Conservation (phyloP, 106 monocot genomes). For the Acorus gramineus region DNA sequence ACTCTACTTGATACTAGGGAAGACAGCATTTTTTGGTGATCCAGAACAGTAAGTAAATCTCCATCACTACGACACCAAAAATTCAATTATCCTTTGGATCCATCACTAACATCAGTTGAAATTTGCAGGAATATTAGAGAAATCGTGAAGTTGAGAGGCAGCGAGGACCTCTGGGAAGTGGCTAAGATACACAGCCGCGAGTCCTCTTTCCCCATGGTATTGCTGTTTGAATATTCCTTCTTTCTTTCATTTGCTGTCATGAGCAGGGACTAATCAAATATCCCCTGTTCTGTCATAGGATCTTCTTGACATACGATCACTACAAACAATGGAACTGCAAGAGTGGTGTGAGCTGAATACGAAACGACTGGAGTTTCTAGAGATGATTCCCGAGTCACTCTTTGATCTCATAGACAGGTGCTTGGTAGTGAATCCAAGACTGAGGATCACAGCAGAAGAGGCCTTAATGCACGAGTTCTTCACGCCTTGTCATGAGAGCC, state of each 20-base stretch:
- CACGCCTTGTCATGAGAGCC: slow-evolving; percentile 50
- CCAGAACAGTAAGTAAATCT: slow-evolving; percentile 69
- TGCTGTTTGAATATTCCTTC: neutral
- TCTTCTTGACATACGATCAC: slow-evolving; percentile 43
- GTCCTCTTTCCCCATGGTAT: slow-evolving; percentile 69
- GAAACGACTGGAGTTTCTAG: slow-evolving; percentile 48
- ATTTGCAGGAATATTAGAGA: slow-evolving; percentile 74
- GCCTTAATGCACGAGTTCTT: slow-evolving; percentile 83
- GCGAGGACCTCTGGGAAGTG: slow-evolving; percentile 96
- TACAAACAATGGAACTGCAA: slow-evolving; percentile 37
- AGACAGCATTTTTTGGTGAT: slow-evolving; percentile 74
- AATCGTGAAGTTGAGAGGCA: slow-evolving; percentile 85
- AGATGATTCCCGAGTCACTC: slow-evolving; percentile 41
- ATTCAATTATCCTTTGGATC: too few relatives aligned
- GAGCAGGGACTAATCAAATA: too few relatives aligned
- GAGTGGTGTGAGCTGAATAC: slow-evolving; percentile 66
- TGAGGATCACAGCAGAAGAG: slow-evolving; percentile 62
- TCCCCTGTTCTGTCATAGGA: slow-evolving; percentile 25
- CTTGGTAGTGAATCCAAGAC: slow-evolving; percentile 70
- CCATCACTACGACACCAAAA: too few relatives aligned
- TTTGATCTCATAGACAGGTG: slow-evolving; percentile 80
- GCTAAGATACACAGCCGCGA: slow-evolving; percentile 92
- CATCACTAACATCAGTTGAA: neutral
- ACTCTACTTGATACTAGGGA: slow-evolving; percentile 81
- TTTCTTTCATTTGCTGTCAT: neutral